Evolutionary conservation across 2,329 filamentous ascomycete genomes (phyloP).

Genomic region (Alternaria brassicicola): DNA sequence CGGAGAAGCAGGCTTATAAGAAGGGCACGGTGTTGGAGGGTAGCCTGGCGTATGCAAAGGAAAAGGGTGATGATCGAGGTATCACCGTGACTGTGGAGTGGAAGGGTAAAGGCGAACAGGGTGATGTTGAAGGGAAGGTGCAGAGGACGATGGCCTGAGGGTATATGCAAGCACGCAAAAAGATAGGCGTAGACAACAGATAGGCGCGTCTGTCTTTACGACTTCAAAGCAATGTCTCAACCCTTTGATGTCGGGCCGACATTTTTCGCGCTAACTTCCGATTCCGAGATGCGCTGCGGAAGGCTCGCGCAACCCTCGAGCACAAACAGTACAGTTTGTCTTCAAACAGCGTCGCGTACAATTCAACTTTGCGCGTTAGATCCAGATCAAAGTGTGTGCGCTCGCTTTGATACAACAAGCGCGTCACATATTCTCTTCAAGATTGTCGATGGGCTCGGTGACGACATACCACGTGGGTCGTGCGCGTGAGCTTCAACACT

Average conservation of each 20-base stretch:
- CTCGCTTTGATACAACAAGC: neutral
- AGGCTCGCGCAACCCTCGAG: neutral
- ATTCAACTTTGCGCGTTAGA: neutral
- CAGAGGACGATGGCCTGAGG: constrained; percentile 39
- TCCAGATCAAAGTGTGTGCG: accelerated
- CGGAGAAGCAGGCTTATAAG: constrained; percentile 43
- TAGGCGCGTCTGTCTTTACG: neutral
- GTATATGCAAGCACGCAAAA: neutral
- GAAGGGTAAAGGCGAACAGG: constrained; percentile 39
- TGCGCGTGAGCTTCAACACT: constrained; percentile 38
- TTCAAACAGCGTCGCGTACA: neutral
- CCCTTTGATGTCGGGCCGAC: neutral
- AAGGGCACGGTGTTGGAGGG: constrained; percentile 72
- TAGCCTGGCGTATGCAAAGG: constrained; percentile 72
- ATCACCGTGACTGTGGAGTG: constrained; percentile 51
- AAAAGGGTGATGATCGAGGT: constrained; percentile 51
- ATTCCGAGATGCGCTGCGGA: constrained; percentile 15
- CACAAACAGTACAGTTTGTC: neutral
- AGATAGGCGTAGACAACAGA: neutral
- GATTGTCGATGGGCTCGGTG: constrained; percentile 4
- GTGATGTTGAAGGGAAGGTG: constrained; percentile 41
- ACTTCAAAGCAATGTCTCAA: neutral
- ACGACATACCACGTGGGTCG: constrained; percentile 39
- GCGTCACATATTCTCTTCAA: neutral
- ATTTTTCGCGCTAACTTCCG: constrained; percentile 6